These are phyloP conservation scores for Veloporphyrellus conicus DNA, from an alignment of 1,284 basidiomycete genomes.

Conservation along the genomic window DNA sequence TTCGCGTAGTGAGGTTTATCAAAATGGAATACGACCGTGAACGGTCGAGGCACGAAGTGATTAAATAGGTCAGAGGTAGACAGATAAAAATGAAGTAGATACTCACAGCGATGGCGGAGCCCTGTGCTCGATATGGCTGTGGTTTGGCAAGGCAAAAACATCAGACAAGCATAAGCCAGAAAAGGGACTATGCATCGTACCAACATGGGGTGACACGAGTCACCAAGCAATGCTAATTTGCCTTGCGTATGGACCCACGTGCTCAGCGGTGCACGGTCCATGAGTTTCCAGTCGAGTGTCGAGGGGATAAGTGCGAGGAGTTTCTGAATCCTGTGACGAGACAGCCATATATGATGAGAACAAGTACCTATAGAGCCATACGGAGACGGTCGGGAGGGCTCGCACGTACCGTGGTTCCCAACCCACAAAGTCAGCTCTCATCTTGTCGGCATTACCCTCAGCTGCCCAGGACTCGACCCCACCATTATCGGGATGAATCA, in stretches of 20 bases:
- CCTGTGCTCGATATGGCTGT: constrained; percentile 66
- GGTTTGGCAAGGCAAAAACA: background rate
- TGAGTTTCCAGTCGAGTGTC: constrained; percentile 48
- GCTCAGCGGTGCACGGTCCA: constrained; percentile 44
- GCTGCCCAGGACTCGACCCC: constrained; percentile 42
- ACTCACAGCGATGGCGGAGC: constrained; percentile 60
- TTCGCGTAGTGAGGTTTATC: background rate
- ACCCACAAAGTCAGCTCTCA: constrained; percentile 42
- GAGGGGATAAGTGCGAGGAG: constrained; percentile 45
- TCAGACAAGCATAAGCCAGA: background rate
- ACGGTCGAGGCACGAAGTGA: background rate
- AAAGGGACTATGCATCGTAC: constrained; percentile 32
- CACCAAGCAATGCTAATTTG: constrained; percentile 49
- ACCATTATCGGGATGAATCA: constrained; percentile 42
- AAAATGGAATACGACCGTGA: background rate
- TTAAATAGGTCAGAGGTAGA: background rate
- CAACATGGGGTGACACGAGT: constrained; percentile 64
- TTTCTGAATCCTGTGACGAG: constrained; percentile 42
- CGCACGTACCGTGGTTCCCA: constrained; percentile 46
- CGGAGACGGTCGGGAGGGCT: background rate
- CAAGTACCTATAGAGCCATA: background rate
- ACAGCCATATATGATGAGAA: constrained; percentile 2
- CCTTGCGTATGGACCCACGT: constrained; percentile 50
- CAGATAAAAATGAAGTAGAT: background rate
- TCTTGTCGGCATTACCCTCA: constrained; percentile 39